Evolutionary conservation across 1,284 basidiomycete genomes (phyloP).

Genomic region (Ganoderma lingzhi): DNA sequence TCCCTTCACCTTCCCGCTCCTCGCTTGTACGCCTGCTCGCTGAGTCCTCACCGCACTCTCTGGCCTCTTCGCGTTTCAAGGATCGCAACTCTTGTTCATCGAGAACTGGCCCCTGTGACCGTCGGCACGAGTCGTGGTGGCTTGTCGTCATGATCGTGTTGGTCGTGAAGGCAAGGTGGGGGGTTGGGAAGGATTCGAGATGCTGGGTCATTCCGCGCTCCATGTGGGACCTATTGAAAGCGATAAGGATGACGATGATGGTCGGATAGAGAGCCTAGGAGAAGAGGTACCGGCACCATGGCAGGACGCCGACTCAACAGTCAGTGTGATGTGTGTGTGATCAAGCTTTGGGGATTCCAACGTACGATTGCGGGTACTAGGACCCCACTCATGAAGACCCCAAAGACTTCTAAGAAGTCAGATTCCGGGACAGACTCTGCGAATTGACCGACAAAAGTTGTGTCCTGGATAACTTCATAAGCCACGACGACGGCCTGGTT

Average conservation of each 20-base stretch:
- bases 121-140: too few species aligned
- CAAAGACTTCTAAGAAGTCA: not conserved
- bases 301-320: too few species aligned
- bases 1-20: too few species aligned
- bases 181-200: not conserved
- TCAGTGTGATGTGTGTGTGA: too few species aligned
- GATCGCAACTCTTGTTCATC: too few species aligned
- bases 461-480: not conserved
- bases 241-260: not conserved
- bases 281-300: not conserved
- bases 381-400: not conserved
- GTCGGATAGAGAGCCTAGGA: not conserved
- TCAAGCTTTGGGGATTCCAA: not conserved
- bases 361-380: not conserved
- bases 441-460: too few species aligned
- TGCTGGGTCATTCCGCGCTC: not conserved
- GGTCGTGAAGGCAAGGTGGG: not conserved
- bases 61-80: too few species aligned
- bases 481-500: not conserved
- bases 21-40: too few species aligned
- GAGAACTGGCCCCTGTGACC: not conserved
- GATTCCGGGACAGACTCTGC: too few species aligned
- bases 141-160: not conserved
- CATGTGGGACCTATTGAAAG: not conserved
- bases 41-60: too few species aligned